Base-by-base conservation (phyloP, 768 basidiomycete species). In the Mycena rebaudengoi region DNA sequence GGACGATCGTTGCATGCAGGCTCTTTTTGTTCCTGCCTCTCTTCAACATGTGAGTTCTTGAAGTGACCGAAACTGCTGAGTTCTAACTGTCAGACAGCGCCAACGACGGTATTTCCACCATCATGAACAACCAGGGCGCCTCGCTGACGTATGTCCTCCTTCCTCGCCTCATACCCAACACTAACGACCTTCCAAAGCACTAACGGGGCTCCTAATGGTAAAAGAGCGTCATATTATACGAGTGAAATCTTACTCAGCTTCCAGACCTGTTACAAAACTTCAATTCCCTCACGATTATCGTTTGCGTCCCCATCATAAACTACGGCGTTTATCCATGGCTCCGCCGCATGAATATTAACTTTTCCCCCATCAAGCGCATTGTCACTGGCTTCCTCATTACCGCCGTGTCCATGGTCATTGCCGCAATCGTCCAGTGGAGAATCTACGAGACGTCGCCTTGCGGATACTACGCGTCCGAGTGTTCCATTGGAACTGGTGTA, bases 11-110 rank as follows among this genome's bases (percentile, higher is more conserved):
- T 57, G 76, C 76, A 3, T 78, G 76, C 66, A 73, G 72, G 54
- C 68, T 78, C 26, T 75, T 78, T 68, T 66, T 72, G 48, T 75
- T 75, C 60, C 67, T 74, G 30, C 73, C 73, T 20, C 72, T 75
- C 39, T 76, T 71, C 69, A 72, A 60, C 44, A 54, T 74, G 65
- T 66, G 35, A 28, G 65, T 43, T 30, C 4, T 2, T 23, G 23
- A 29, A 10, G 25, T 18, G 11, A 18, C 11, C 63, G 55, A 21
- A 21, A 20, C 4, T 49, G 2, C 30, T 43, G 2, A 41, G 37
- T 11, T 7, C 6, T 11, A n/a, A 35, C 44, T 26, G 13, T 35
- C 7, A 13, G 32, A 5, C 10, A 65, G 64, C 37, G 72, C 71
- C n/a, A 74, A 76, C 66, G 70, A 69, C 20, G 74, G 75, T 53